A percentile compares a stretch with the other conserved stretches of the same genome.
These are phyloP conservation scores for Pseudogymnoascus destructans DNA, from an alignment of 2,329 filamentous ascomycete genomes.

Conservation along the genomic window DNA sequence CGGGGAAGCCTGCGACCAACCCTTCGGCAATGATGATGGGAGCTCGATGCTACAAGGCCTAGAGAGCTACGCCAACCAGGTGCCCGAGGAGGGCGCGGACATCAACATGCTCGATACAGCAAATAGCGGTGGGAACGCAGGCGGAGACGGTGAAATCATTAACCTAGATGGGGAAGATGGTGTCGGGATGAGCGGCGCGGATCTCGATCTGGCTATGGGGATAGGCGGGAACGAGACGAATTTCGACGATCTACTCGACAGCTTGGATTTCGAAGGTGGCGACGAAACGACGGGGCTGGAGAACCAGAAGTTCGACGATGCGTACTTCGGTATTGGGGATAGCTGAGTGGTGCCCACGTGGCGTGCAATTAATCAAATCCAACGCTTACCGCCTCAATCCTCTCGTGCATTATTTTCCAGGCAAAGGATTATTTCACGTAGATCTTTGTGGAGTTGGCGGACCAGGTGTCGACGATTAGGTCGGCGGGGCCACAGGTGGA, in stretches of 20 bases:
- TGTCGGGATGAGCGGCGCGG: conserved; percentile 11
- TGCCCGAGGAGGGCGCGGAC: conserved; percentile 14
- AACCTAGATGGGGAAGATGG: conserved; percentile 16
- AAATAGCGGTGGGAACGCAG: conserved; percentile 12
- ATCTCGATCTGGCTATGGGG: conserved; percentile 41
- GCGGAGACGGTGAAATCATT: conserved; percentile 12
- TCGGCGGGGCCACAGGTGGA: conserved; percentile 28
- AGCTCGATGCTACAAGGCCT: conserved; percentile 29
- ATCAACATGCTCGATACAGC: conserved; percentile 17
- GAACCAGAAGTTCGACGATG: conserved; percentile 22
- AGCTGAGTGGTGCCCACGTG: neutral
- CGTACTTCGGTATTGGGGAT: conserved; percentile 21
- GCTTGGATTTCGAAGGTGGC: conserved; percentile 19
- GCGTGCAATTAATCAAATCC: neutral
- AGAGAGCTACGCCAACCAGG: conserved; percentile 29
- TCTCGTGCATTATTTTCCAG: neutral
- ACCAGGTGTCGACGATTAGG: neutral
- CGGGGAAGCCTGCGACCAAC: conserved; percentile 15
- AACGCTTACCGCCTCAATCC: neutral
- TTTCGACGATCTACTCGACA: conserved; percentile 19
- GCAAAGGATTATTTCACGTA: neutral
- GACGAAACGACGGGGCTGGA: conserved; percentile 17
- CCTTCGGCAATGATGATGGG: conserved; percentile 19
- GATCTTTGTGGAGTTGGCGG: neutral
- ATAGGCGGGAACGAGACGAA: conserved; percentile 24